Evolutionary conservation across 176 grass and related monocot species (phyloP).

Genomic region (Triticum dicoccoides): DNA sequence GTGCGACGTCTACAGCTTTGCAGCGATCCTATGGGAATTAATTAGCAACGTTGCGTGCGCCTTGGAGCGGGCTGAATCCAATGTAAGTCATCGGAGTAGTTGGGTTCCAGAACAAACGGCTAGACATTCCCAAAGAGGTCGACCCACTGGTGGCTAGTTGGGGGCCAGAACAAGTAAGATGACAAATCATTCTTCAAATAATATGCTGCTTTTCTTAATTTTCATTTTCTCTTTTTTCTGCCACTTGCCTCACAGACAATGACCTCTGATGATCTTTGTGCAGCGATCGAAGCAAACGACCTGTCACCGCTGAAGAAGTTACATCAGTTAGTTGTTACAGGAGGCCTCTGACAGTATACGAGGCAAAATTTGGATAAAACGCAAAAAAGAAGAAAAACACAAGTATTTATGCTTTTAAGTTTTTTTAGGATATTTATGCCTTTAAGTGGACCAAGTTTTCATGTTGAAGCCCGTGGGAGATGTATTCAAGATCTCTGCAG

Average conservation of each 20-base stretch:
- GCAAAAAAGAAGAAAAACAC: not conserved
- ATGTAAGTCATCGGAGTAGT: constrained; percentile 98
- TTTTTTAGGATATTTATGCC: not conserved
- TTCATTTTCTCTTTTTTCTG: not conserved
- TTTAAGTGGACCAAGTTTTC: constrained; percentile 27
- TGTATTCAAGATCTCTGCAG: constrained; percentile 34
- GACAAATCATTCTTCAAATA: not conserved
- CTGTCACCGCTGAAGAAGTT: constrained; percentile 70
- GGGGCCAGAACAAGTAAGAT: constrained; percentile 44
- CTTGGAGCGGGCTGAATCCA: constrained; percentile 85
- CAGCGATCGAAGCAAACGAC: constrained; percentile 75
- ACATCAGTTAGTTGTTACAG: constrained; percentile 45
- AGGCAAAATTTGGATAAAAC: not conserved
- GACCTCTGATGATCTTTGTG: constrained; percentile 12
- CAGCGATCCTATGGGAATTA: constrained; percentile 79
- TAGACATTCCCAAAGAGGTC: constrained; percentile 76
- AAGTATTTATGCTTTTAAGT: constrained; percentile 23
- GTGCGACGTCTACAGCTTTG: constrained; percentile 90
- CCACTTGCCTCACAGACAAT: not conserved
- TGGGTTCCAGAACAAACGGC: constrained; percentile 81
- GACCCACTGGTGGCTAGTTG: constrained; percentile 56
- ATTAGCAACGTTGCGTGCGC: constrained; percentile 64
- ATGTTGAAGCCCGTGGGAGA: constrained; percentile 30
- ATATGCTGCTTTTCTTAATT: not conserved
- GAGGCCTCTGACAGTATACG: constrained; percentile 25